A percentile compares a stretch with the other conserved stretches of the same genome.
These are phyloP conservation scores for Laguncularia racemosa DNA, from an alignment of 345 rosid genomes.

Conservation along the genomic window DNA sequence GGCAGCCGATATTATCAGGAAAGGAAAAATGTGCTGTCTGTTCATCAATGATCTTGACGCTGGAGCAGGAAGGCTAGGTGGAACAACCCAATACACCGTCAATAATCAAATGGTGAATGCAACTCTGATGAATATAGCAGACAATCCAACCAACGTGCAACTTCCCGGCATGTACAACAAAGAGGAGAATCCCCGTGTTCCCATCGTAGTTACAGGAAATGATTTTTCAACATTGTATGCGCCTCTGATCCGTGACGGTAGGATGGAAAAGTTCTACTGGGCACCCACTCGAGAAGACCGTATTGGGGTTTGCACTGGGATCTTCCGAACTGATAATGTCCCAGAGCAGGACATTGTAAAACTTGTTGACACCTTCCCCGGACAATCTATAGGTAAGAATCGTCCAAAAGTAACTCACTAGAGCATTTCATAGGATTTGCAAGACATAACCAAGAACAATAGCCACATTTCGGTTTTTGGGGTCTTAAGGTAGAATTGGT, in stretches of 20 bases:
- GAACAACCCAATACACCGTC: slow-evolving; percentile 49
- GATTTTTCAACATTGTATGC: slow-evolving; percentile 57
- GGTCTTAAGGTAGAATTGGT: neutral
- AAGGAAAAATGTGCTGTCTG: slow-evolving; percentile 51
- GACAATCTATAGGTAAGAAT: slow-evolving; percentile 48
- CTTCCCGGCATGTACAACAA: slow-evolving; percentile 52
- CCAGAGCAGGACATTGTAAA: slow-evolving; percentile 32
- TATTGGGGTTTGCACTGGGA: slow-evolving; percentile 42
- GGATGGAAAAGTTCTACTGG: slow-evolving; percentile 62
- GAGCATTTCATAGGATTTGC: neutral
- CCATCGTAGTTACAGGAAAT: slow-evolving; percentile 47
- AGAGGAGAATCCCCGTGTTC: slow-evolving; percentile 50
- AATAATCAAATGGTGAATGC: slow-evolving; percentile 64
- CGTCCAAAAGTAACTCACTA: neutral
- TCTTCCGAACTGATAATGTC: slow-evolving; percentile 35
- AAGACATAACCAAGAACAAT: no score
- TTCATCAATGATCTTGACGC: slow-evolving; percentile 50
- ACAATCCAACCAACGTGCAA: slow-evolving; percentile 50
- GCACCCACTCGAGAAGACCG: slow-evolving; percentile 51
- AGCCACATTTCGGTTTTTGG: no score
- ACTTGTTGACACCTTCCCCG: slow-evolving; percentile 47
- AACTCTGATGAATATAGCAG: slow-evolving; percentile 59
- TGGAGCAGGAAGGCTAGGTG: slow-evolving; percentile 50
- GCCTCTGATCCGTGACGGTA: slow-evolving; percentile 53
- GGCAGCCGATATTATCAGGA: slow-evolving; percentile 39